phyloP scores from a whole-genome alignment of 441 rosid genomes.

The Raphanus hybrid region DNA sequence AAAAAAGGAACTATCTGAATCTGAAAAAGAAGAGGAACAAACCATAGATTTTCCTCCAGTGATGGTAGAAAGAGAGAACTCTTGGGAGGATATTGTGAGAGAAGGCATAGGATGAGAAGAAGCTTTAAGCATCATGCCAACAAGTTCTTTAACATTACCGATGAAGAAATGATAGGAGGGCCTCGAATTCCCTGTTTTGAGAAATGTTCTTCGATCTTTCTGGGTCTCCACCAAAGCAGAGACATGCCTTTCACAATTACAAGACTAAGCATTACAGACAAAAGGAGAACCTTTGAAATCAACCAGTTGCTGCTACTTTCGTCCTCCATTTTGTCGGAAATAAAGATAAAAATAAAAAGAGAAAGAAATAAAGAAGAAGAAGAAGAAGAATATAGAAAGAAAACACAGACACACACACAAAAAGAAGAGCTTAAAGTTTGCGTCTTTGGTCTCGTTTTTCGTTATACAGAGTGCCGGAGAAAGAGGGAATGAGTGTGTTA shows the following conservation, averaged over 20 bases:
- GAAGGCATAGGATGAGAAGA: slow-evolving; percentile 91
- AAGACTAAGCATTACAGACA: slow-evolving; percentile 38
- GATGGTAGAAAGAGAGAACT: slow-evolving; percentile 92
- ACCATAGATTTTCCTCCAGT: slow-evolving; percentile 98
- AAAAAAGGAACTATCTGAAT: slow-evolving; percentile 14
- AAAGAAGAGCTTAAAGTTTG: slow-evolving; percentile 32
- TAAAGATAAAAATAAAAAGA: not conserved
- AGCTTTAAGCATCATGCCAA: slow-evolving; percentile 91
- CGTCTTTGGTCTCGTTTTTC: slow-evolving; percentile 38
- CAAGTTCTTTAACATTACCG: slow-evolving; percentile 91
- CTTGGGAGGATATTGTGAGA: slow-evolving; percentile 95
- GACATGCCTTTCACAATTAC: slow-evolving; percentile 47
- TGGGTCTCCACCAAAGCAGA: slow-evolving; percentile 88
- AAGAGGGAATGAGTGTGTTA: slow-evolving; percentile 46
- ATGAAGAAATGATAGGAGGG: slow-evolving; percentile 91
- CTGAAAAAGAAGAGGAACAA: slow-evolving; percentile 21
- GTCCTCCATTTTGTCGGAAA: slow-evolving; percentile 40
- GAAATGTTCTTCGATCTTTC: slow-evolving; percentile 89
- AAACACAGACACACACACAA: slow-evolving; percentile 37
- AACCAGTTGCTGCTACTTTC: slow-evolving; percentile 36
- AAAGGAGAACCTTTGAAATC: slow-evolving; percentile 41
- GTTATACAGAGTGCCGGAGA: slow-evolving; percentile 45
- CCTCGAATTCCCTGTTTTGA: slow-evolving; percentile 94
- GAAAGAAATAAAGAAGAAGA: not conserved
- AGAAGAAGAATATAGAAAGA: slow-evolving; percentile 8